Conservation (phyloP, 2,329 filamentous ascomycete genomes). For the Botrytis elliptica region DNA sequence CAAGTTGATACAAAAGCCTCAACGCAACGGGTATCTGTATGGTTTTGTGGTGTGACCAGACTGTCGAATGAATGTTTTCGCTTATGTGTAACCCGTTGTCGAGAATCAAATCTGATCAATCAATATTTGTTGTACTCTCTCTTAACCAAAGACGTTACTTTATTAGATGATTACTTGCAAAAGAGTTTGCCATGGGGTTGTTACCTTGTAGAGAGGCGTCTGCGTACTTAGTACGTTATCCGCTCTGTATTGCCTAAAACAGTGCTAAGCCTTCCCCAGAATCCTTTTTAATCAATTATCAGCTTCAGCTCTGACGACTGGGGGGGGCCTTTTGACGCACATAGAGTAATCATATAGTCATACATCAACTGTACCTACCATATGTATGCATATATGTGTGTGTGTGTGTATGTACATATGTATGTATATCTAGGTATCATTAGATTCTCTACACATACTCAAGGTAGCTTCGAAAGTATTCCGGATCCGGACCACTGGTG, state of each 20-base stretch:
- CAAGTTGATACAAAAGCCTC: neutral
- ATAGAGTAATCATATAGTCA: conserved; percentile 9
- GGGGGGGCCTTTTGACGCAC: neutral
- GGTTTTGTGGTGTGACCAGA: neutral
- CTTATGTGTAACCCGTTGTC: neutral
- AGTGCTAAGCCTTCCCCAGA: conserved; percentile 15
- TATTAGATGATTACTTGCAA: neutral
- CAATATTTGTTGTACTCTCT: neutral
- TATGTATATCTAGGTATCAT: neutral
- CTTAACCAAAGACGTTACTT: neutral
- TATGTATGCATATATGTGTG: neutral
- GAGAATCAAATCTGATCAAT: conserved; percentile 12
- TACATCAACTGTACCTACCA: neutral
- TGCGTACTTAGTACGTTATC: neutral
- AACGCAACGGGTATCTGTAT: conserved; percentile 1
- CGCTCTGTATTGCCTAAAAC: neutral
- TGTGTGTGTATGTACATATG: neutral
- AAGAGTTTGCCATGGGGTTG: neutral
- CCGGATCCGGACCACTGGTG: neutral
- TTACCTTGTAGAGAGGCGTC: neutral
- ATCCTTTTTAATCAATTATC: conserved; percentile 9
- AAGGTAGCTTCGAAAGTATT: neutral
- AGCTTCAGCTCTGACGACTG: conserved; percentile 15
- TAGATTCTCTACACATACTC: neutral
- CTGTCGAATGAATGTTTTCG: neutral